Base-by-base conservation (phyloP, 306 rosid genomes). In the Prinsepia uniflora region DNA sequence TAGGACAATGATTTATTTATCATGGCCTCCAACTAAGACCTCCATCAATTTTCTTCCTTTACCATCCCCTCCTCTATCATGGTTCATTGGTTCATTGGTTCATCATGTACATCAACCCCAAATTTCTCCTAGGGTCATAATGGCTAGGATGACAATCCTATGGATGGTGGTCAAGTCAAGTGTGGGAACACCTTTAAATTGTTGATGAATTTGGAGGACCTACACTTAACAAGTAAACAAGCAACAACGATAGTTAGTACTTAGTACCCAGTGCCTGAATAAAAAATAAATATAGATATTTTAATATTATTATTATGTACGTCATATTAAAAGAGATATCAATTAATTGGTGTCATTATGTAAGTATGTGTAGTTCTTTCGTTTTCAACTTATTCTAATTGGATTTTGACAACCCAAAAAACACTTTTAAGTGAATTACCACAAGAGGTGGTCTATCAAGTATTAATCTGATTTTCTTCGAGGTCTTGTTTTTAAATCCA, bases 1-100 rank as follows among this genome's bases (percentile, higher is more conserved):
- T 65, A 53, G 69, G 82, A 77, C 82, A 80, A 80, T 76, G 78
- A 77, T 77, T 34, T 60, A 46, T 83, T 47, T 74, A 77, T 73
- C 80, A 83, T 77, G 84, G 63, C 63, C 78, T 76, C 84, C 84
- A 80, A 83, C 84, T 73, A 83, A 76, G 87, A 40, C 58, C 46
- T 52, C 72, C 75, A n/a, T 63, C 58, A 55, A 45, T 19, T 11
- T 19, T 19, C 9, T 4, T 10, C 20, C 41, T 6, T 44, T 12
- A 7, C 1, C 45, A 2, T 40, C 22, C 41, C 53, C 58, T 30
- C 40, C 40, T 39, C 41, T 4, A 15, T 61, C 46, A 30, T 30
- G 36, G 36, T 2, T 30, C 36, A 30, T 24, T 30, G 36, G 36
- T 30, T 30, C 36, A 24, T 24, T 24, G 30, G 1, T 24, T 24